A percentile compares a stretch with the other conserved stretches of the same genome.
phyloP scores from a whole-genome alignment of 2,329 filamentous ascomycete genomes.

The Fusarium acutatum region DNA sequence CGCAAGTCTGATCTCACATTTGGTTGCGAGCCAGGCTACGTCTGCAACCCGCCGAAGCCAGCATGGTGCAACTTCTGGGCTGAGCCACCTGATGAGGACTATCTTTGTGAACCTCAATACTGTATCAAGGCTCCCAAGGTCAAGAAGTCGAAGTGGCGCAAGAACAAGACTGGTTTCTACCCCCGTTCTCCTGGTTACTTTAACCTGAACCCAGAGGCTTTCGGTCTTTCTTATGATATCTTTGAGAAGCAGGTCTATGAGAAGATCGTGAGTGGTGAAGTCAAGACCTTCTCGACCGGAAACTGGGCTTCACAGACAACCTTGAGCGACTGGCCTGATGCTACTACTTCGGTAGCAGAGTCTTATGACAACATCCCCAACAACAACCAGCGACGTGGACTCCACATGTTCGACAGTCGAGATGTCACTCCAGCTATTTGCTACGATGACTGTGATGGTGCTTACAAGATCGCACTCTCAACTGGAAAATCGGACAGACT shows the following conservation, averaged over 20 bases:
- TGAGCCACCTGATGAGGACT: slow-evolving; percentile 55
- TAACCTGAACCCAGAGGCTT: slow-evolving; percentile 67
- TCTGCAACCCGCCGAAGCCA: slow-evolving; percentile 63
- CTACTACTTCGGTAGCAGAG: slow-evolving; percentile 24
- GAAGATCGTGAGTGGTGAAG: slow-evolving; percentile 47
- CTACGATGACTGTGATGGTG: slow-evolving; percentile 62
- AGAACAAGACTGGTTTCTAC: slow-evolving; percentile 59
- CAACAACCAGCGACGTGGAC: slow-evolving; percentile 26
- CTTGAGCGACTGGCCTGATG: slow-evolving; percentile 48
- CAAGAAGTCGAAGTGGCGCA: slow-evolving; percentile 52
- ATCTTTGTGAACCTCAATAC: slow-evolving; percentile 54
- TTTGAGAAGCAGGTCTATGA: slow-evolving; percentile 58
- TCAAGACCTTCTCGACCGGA: slow-evolving; percentile 60
- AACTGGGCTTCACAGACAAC: slow-evolving; percentile 63
- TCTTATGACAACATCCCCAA: slow-evolving; percentile 1
- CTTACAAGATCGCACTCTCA: slow-evolving; percentile 54
- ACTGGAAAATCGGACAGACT: slow-evolving; percentile 58
- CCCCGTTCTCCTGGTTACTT: slow-evolving; percentile 65
- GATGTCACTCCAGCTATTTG: slow-evolving; percentile 58
- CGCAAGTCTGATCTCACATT: slow-evolving; percentile 56
- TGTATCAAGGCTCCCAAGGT: slow-evolving; percentile 55
- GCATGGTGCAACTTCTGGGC: slow-evolving; percentile 61
- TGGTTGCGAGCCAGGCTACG: slow-evolving; percentile 62
- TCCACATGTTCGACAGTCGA: slow-evolving; percentile 50
- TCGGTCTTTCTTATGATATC: slow-evolving; percentile 70